Evolutionary conservation across 2,329 filamentous ascomycete species (phyloP).

Genomic region (Cladosporium colombiae): DNA sequence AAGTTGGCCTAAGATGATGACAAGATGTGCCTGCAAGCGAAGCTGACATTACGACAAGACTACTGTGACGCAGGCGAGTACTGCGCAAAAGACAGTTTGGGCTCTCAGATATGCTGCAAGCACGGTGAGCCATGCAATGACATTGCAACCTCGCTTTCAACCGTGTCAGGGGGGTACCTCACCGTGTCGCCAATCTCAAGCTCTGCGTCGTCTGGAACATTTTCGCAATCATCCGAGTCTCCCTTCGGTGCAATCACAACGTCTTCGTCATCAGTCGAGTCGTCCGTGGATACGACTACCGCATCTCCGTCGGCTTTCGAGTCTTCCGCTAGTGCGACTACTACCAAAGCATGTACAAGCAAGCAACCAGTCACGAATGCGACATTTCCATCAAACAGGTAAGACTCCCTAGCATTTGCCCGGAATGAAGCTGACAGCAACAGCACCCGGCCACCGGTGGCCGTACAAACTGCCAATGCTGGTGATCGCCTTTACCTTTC

Average conservation of each 20-base stretch:
- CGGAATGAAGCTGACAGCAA: not conserved
- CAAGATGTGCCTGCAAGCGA: not conserved
- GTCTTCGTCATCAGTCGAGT: not conserved
- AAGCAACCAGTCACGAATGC: not conserved
- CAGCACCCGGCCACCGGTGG: not conserved
- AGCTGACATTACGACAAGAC: not conserved
- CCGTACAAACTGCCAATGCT: not conserved
- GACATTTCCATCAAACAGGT: not conserved
- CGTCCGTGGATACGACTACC: not conserved
- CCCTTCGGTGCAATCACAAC: not conserved
- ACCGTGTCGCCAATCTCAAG: not conserved
- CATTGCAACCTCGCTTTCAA: not conserved
- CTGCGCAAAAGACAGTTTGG: not conserved
- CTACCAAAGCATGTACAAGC: not conserved
- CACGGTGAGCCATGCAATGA: not conserved
- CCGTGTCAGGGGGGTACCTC: not conserved
- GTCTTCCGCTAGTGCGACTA: not conserved
- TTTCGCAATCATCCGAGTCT: not conserved
- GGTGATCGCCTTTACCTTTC: not conserved
- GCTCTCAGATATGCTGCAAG: not conserved
- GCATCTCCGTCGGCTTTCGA: not conserved
- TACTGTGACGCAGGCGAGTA: not conserved
- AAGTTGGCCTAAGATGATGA: not conserved
- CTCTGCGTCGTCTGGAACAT: not conserved
- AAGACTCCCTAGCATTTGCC: not conserved